A percentile compares a stretch with the other conserved stretches of the same genome.
phyloP scores from a whole-genome alignment of 2,329 filamentous ascomycete species.

The Epicoccum sorghinum region DNA sequence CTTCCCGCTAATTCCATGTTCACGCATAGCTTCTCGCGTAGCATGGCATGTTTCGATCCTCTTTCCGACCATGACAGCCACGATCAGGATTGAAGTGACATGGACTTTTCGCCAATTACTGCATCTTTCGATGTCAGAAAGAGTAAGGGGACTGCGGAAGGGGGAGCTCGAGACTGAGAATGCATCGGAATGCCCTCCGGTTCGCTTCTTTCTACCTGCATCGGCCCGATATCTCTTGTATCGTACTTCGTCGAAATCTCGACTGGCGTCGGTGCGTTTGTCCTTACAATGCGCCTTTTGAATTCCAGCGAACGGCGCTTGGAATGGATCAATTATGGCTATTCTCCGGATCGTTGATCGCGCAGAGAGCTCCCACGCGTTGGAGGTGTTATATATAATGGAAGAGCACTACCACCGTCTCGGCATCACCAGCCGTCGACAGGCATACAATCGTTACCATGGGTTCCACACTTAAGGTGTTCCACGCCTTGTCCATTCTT shows the following conservation, averaged over 20 bases:
- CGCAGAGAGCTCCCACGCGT: not conserved
- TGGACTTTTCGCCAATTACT: constrained; percentile 6
- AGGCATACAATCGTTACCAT: constrained; percentile 15
- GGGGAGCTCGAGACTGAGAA: constrained; percentile 1
- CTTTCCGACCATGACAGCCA: not conserved
- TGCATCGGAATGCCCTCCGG: constrained; percentile 3
- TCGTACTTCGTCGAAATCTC: too few relatives aligned
- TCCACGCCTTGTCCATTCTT: constrained; percentile 18
- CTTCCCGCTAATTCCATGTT: not conserved
- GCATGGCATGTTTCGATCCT: constrained; percentile 7
- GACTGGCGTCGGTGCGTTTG: not conserved
- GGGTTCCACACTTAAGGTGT: constrained; percentile 17
- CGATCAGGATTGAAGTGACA: not conserved
- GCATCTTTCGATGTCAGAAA: constrained; percentile 1
- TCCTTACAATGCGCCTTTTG: not conserved
- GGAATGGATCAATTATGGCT: constrained; percentile 7
- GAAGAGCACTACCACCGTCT: constrained; percentile 11
- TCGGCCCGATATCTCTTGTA: too few relatives aligned
- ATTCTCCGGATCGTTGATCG: constrained; percentile 2
- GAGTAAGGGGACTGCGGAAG: constrained; percentile 2
- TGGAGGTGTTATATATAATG: constrained; percentile 8
- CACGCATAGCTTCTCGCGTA: constrained; percentile 3
- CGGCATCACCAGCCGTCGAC: constrained; percentile 15
- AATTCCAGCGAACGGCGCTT: constrained; percentile 5
- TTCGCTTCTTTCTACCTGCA: not conserved